Conservation (phyloP, 495 filamentous ascomycete genomes). For the Neurospora sp. region DNA sequence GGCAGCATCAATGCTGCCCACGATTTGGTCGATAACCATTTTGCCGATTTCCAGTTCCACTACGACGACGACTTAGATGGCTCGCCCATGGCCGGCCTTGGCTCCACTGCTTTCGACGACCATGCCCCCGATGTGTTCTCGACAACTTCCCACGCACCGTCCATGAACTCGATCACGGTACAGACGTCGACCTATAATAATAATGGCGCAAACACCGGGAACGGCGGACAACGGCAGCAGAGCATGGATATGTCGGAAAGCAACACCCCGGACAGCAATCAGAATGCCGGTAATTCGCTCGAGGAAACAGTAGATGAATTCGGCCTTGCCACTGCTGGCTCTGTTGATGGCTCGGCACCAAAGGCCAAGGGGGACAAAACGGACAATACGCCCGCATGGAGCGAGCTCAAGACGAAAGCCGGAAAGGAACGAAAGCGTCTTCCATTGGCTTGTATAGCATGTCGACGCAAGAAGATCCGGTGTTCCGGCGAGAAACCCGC, state of each 20-base stretch:
- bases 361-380: constrained; percentile 48
- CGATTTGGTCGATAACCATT: constrained; percentile 28
- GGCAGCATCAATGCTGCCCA: constrained; percentile 22
- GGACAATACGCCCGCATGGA: constrained; percentile 46
- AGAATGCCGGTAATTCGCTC: constrained; percentile 33
- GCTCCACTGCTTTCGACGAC: constrained; percentile 23
- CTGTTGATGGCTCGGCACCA: constrained; percentile 40
- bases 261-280: constrained; percentile 38
- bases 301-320: constrained; percentile 46
- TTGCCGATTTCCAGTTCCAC: constrained; percentile 37
- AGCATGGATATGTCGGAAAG: constrained; percentile 38
- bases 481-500: constrained; percentile 97
- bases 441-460: constrained; percentile 92
- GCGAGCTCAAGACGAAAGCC: background rate
- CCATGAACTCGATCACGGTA: constrained; percentile 26
- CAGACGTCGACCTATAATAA: constrained; percentile 16
- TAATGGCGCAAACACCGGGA: background rate
- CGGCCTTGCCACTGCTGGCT: constrained; percentile 33
- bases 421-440: constrained; percentile 45
- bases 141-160: constrained; percentile 19
- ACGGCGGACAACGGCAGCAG: constrained; percentile 15
- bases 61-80: constrained; percentile 31
- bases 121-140: constrained; percentile 30
- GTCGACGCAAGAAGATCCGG: constrained; percentile 92
- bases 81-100: constrained; percentile 30